Percentiles rank a stretch among this genome's conserved stretches.
These are phyloP conservation scores for Rachicladosporium sp. DNA, from an alignment of 2,329 filamentous ascomycete species.

Conservation along the genomic window DNA sequence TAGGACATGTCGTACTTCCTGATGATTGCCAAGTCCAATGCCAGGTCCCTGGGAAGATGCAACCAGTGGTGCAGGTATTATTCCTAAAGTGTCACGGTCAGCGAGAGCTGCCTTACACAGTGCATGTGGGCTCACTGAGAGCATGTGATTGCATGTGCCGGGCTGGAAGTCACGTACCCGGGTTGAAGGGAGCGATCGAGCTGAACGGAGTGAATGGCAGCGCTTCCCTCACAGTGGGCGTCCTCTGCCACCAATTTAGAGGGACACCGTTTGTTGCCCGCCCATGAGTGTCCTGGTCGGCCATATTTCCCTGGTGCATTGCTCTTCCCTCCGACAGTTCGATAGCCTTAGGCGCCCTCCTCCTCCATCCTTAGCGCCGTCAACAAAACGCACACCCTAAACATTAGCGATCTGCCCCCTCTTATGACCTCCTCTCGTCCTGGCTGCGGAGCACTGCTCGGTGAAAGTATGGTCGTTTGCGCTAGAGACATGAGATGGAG, in stretches of 20 bases:
- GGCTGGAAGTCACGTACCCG: constrained; percentile 40
- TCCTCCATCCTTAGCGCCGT: too few relatives aligned
- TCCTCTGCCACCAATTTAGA: constrained; percentile 4
- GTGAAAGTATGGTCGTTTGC: too few relatives aligned
- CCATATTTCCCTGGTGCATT: too few relatives aligned
- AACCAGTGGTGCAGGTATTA: constrained; percentile 34
- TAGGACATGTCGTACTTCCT: constrained; percentile 33
- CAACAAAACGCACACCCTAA: too few relatives aligned
- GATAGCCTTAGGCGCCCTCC: too few relatives aligned
- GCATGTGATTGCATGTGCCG: constrained; percentile 1
- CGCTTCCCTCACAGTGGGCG: constrained; percentile 55
- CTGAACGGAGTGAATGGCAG: constrained; percentile 74
- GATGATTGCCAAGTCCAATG: constrained; percentile 17
- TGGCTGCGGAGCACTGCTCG: too few relatives aligned
- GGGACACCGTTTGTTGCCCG: too few relatives aligned
- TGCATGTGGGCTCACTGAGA: not conserved
- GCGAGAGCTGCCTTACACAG: not conserved
- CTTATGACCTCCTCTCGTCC: too few relatives aligned
- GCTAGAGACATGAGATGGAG: too few relatives aligned
- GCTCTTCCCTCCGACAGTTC: too few relatives aligned
- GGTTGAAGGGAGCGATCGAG: constrained; percentile 65
- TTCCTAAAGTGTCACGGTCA: constrained; percentile 24
- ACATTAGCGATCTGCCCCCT: too few relatives aligned
- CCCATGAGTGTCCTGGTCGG: too few relatives aligned
- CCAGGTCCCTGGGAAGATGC: constrained; percentile 27